phyloP scores from a whole-genome alignment of 352 stramenopile species.

The Stramenopiles sp. region DNA sequence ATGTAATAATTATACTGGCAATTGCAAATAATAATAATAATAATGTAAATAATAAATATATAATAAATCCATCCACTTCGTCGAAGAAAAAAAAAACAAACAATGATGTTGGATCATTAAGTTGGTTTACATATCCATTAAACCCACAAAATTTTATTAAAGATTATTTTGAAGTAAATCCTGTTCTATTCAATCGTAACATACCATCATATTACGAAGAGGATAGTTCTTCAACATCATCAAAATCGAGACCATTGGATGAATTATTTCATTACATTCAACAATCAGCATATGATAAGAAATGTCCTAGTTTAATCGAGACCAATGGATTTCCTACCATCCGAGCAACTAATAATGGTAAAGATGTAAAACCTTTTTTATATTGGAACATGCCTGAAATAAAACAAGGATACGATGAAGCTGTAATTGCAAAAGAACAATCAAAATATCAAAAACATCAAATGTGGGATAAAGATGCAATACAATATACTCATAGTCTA shows the following conservation, averaged over 20 bases:
- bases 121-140: not conserved
- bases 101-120: not conserved
- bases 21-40: too few relatives aligned
- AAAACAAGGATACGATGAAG: not conserved
- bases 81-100: not conserved
- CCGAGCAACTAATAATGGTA: not conserved
- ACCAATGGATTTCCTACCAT: not conserved
- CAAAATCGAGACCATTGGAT: too few relatives aligned
- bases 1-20: too few relatives aligned
- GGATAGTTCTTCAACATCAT: too few relatives aligned
- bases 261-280: not conserved
- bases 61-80: too few relatives aligned
- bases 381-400: not conserved
- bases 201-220: not conserved
- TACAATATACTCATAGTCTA: not conserved
- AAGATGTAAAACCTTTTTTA: not conserved
- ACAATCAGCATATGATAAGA: not conserved
- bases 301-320: not conserved
- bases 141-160: not conserved
- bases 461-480: not conserved
- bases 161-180: not conserved
- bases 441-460: not conserved
- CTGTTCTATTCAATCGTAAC: not conserved
- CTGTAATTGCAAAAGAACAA: not conserved
- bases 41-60: too few relatives aligned